Evolutionary conservation across 768 basidiomycete genomes (phyloP).

Genomic region (Rhizopogon rudus): DNA sequence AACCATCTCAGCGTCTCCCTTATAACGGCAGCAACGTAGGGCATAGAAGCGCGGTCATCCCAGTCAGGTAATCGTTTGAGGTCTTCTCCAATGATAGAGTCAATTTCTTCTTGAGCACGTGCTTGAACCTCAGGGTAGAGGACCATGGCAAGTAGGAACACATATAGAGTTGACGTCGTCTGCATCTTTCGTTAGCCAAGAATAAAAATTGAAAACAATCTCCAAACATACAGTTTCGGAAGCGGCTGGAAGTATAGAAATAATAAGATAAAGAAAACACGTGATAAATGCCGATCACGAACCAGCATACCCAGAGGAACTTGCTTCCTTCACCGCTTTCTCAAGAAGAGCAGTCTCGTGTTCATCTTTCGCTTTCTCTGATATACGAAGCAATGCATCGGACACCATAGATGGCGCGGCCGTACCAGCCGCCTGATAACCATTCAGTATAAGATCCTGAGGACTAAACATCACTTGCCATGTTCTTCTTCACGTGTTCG

Average conservation of each 20-base stretch:
- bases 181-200: background rate
- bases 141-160: conserved; percentile 21
- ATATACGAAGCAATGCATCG: conserved; percentile 12
- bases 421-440: conserved; percentile 11
- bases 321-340: conserved; percentile 18
- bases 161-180: conserved; percentile 15
- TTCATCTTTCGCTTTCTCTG: conserved; percentile 1
- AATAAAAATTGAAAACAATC: background rate
- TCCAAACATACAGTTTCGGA: conserved; percentile 16
- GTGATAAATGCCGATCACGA: background rate
- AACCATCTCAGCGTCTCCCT: conserved; percentile 23
- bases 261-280: conserved; percentile 4
- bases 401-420: conserved; percentile 21
- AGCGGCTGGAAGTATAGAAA: conserved; percentile 8
- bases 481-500: conserved; percentile 15
- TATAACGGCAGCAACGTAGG: conserved; percentile 16
- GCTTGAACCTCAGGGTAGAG: conserved; percentile 21
- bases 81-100: conserved; percentile 11
- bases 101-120: conserved; percentile 14
- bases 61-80: conserved; percentile 15
- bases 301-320: conserved; percentile 17
- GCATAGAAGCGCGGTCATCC: conserved; percentile 16
- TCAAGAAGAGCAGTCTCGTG: conserved; percentile 10
- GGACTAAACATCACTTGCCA: conserved; percentile 10
- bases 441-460: background rate